Percentiles rank a stretch among this genome's conserved stretches.
Conservation (phyloP, 2,329 filamentous ascomycete species). For the Fusarium protoensiforme region DNA sequence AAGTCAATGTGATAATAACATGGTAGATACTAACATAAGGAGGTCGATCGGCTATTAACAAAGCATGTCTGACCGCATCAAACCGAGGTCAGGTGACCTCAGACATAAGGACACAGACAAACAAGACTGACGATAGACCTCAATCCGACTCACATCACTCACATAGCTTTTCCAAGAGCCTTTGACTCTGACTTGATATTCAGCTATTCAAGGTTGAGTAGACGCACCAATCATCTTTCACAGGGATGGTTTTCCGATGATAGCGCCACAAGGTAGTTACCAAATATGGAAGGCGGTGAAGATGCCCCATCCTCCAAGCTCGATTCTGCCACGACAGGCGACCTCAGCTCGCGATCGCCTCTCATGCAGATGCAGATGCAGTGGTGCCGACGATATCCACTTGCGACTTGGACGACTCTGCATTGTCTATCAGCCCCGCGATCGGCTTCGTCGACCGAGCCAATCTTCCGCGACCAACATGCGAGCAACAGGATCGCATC, state of each 20-base stretch:
- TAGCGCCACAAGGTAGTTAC: not conserved
- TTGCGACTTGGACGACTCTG: slow-evolving; percentile 18
- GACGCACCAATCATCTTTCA: slow-evolving; percentile 31
- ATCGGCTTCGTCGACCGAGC: slow-evolving; percentile 16
- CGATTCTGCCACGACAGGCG: slow-evolving; percentile 42
- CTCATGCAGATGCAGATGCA: slow-evolving; percentile 4
- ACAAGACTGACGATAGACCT: not conserved
- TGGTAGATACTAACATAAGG: too few relatives aligned
- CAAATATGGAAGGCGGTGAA: slow-evolving; percentile 42
- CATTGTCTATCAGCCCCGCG: slow-evolving; percentile 2
- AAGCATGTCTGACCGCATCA: not conserved
- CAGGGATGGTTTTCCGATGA: slow-evolving; percentile 4
- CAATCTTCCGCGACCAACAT: slow-evolving; percentile 32
- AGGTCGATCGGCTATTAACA: not conserved
- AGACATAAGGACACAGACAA: not conserved
- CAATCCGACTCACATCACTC: not conserved
- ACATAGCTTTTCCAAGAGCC: not conserved
- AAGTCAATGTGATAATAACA: too few relatives aligned
- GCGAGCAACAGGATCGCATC: slow-evolving; percentile 34
- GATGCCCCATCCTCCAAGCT: slow-evolving; percentile 5
- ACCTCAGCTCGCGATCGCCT: slow-evolving; percentile 28
- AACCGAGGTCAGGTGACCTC: not conserved
- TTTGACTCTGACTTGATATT: not conserved
- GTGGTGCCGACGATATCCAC: slow-evolving; percentile 17
- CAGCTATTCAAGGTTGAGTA: not conserved